Evolutionary conservation across 1,284 basidiomycete genomes (phyloP).

Genomic region (Psilocybe mexicana): DNA sequence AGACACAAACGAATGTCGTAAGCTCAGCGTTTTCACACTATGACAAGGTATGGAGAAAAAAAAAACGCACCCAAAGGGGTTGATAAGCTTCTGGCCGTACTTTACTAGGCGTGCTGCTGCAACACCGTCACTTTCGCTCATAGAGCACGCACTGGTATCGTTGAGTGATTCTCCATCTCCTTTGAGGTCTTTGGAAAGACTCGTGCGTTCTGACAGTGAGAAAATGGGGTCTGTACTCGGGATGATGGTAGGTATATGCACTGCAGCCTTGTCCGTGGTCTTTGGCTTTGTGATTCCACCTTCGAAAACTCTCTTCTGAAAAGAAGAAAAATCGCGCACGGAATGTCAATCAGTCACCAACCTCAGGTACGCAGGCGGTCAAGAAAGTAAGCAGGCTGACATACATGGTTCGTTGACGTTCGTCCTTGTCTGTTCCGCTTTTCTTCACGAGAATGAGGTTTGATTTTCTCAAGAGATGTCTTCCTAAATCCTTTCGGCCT

Average conservation of each 20-base stretch:
- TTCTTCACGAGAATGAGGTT: constrained; percentile 5
- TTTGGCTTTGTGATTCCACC: constrained; percentile 28
- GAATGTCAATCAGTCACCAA: constrained; percentile 16
- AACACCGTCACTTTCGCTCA: constrained; percentile 26
- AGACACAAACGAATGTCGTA: constrained; percentile 1
- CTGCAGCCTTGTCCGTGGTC: constrained; percentile 9
- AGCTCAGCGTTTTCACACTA: constrained; percentile 2
- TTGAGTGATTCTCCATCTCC: constrained; percentile 18
- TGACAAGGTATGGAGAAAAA: constrained; percentile 6
- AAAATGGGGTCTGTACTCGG: constrained; percentile 6
- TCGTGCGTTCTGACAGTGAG: constrained; percentile 18
- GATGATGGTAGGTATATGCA: constrained; percentile 10
- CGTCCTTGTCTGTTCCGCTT: constrained; percentile 11
- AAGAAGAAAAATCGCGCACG: constrained; percentile 12
- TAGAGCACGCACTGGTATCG: constrained; percentile 26
- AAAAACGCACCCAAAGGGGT: constrained; percentile 30
- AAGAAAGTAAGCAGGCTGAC: constrained; percentile 10
- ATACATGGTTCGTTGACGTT: constrained; percentile 15
- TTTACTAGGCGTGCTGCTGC: constrained; percentile 32
- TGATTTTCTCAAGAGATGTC: constrained; percentile 19
- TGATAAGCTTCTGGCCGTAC: constrained; percentile 33
- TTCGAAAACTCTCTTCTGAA: constrained; percentile 25
- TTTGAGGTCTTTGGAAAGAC: constrained; percentile 15
- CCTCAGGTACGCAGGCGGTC: constrained; percentile 12
- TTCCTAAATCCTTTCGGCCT: constrained; percentile 16